Percentiles rank a stretch among this genome's conserved stretches.
These are phyloP conservation scores for Aspergillus intermedius DNA, from an alignment of 2,329 filamentous ascomycete species.

Conservation along the genomic window DNA sequence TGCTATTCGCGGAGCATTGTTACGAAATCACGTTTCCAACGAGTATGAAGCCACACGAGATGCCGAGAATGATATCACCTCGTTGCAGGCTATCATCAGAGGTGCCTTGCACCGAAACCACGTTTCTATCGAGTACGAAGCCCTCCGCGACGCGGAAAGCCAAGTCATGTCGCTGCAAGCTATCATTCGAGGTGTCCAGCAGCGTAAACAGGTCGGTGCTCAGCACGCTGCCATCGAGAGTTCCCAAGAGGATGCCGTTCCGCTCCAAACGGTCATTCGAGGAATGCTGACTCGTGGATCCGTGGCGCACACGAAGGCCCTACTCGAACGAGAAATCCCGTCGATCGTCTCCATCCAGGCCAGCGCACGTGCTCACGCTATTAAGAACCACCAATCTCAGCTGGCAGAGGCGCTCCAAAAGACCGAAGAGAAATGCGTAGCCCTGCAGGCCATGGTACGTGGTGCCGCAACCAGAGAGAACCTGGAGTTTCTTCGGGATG, in stretches of 20 bases:
- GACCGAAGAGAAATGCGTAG: conserved; percentile 34
- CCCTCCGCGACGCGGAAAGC: conserved; percentile 28
- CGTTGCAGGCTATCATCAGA: conserved; percentile 52
- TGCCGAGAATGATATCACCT: conserved; percentile 56
- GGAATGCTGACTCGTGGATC: conserved; percentile 46
- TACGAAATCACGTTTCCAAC: conserved; percentile 7
- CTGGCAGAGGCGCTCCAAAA: conserved; percentile 37
- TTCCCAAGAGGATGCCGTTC: conserved; percentile 42
- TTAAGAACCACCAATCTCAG: conserved; percentile 34
- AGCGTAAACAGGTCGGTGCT: conserved; percentile 42
- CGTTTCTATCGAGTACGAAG: conserved; percentile 15
- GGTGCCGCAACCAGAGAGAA: conserved; percentile 27
- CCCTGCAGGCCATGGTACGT: conserved; percentile 43
- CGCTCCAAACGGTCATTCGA: conserved; percentile 55
- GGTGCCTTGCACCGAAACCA: conserved; percentile 41
- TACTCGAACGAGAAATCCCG: conserved; percentile 20
- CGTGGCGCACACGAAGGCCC: conserved; percentile 17
- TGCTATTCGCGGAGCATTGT: conserved; percentile 53
- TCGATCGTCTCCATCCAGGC: conserved; percentile 33
- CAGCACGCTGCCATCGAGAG: conserved; percentile 39
- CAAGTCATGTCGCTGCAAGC: conserved; percentile 58
- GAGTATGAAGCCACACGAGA: conserved; percentile 26
- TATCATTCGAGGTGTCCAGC: conserved; percentile 59
- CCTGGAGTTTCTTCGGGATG: conserved; percentile 20
- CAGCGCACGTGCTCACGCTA: conserved; percentile 26